A percentile compares a stretch with the other conserved stretches of the same genome.
phyloP scores from a whole-genome alignment of 2,329 filamentous ascomycete genomes.

The Coniella lustricola region DNA sequence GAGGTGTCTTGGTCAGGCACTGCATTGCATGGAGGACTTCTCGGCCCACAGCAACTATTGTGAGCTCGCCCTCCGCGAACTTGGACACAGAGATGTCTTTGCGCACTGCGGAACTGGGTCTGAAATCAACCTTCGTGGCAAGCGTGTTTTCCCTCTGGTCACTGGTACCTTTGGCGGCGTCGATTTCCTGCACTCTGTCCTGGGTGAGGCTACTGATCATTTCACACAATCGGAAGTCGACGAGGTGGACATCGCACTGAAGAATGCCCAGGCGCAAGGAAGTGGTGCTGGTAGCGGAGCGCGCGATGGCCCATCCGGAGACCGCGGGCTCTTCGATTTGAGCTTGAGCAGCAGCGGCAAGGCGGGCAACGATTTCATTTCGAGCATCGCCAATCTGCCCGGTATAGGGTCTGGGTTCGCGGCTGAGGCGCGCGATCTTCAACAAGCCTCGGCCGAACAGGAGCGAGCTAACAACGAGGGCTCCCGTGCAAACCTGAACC shows the following conservation, averaged over 20 bases:
- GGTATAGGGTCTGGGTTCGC: constrained; percentile 60
- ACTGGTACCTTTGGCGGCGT: constrained; percentile 72
- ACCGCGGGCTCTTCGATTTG: constrained; percentile 27
- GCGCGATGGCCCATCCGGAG: constrained; percentile 14
- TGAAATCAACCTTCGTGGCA: constrained; percentile 59
- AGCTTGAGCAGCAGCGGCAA: constrained; percentile 29
- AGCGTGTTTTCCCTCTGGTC: constrained; percentile 64
- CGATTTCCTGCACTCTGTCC: constrained; percentile 75
- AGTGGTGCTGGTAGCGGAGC: constrained; percentile 23
- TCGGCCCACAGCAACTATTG: constrained; percentile 79
- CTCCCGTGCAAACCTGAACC: constrained; percentile 42
- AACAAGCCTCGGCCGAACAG: constrained; percentile 55
- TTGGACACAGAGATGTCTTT: constrained; percentile 63
- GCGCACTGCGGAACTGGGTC: constrained; percentile 63
- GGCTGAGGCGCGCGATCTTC: constrained; percentile 56
- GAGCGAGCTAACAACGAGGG: constrained; percentile 46
- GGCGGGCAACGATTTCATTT: constrained; percentile 52
- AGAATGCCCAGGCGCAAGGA: constrained; percentile 49
- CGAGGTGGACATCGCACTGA: constrained; percentile 68
- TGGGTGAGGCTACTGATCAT: constrained; percentile 72
- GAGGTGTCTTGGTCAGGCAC: constrained; percentile 65
- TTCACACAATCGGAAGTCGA: constrained; percentile 81
- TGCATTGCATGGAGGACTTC: constrained; percentile 74
- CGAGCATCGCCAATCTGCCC: constrained; percentile 69
- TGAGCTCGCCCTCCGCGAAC: constrained; percentile 67